Evolutionary conservation across 2,329 filamentous ascomycete species (phyloP).

Genomic region (Simplicillium sp.): DNA sequence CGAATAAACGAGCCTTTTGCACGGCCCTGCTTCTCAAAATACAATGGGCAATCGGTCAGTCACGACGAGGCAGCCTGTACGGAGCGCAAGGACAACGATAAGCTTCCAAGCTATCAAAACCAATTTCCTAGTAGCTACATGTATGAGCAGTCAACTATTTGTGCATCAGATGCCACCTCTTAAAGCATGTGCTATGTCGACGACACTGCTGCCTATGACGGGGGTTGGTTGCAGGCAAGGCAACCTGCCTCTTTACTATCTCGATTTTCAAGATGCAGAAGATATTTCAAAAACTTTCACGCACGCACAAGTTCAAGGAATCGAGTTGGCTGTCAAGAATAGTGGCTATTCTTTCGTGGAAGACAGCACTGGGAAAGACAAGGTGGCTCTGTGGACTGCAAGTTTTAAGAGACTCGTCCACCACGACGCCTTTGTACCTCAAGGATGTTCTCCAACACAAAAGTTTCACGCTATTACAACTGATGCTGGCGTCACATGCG

Average conservation of each 20-base stretch:
- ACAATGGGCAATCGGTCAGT: constrained; percentile 6
- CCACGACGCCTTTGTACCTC: constrained; percentile 1
- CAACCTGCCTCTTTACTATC: constrained; percentile 8
- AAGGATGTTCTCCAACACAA: neutral
- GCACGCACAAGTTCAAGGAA: constrained; percentile 1
- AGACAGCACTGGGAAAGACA: neutral
- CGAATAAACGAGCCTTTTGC: constrained; percentile 7
- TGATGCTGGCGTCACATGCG: constrained; percentile 4
- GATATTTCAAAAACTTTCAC: constrained; percentile 7
- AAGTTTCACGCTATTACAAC: constrained; percentile 2
- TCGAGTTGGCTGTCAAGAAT: constrained; percentile 3
- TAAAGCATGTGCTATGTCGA: constrained; percentile 6
- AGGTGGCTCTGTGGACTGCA: constrained; percentile 4
- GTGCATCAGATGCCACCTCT: constrained; percentile 7
- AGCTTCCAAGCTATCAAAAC: constrained; percentile 4
- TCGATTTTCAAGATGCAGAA: constrained; percentile 4
- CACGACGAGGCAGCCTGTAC: constrained; percentile 4
- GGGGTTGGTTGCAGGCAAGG: constrained; percentile 8
- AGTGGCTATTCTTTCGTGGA: constrained; percentile 4
- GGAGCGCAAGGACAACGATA: constrained; percentile 7
- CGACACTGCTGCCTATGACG: neutral
- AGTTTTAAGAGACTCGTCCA: constrained; percentile 4
- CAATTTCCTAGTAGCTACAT: constrained; percentile 9
- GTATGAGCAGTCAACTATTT: constrained; percentile 10
- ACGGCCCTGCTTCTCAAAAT: constrained; percentile 9